Base-by-base conservation (phyloP, 768 basidiomycete species). In the Lentinus tigrinus region DNA sequence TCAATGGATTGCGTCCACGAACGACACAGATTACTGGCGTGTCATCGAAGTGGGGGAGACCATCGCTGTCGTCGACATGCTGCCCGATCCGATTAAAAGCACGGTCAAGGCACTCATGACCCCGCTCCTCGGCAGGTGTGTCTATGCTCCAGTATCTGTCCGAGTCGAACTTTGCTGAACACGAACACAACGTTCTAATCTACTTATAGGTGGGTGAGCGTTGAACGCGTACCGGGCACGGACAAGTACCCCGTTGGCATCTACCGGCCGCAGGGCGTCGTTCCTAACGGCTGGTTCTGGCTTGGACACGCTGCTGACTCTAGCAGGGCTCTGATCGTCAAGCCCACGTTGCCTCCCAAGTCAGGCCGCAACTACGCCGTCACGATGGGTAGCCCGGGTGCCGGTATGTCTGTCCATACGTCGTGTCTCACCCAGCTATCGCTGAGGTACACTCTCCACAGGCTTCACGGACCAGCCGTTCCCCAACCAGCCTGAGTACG, bases 1-100 rank as follows among this genome's bases (percentile, higher is more conserved):
- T 13, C 37, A n/a, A 37, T 52, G 51, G 51, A 52, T 52, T 24
- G 51, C 51, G 16, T 52, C 51, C 10, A 52, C 51, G 4, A 34
- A 40, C 23, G 23, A 52, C 5, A 39, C 51, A 23, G 37, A 40
- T 13, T 40, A 38, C 37, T 52, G 51, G 51, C 51, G 38, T 5
- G 51, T 43, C 51, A 39, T 52, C 21, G 51, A 52, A 24, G 51
- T 52, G 38, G 36, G 2, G 8, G 37, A 52, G n/a, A 36, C 38
- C 36, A 17, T 52, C 24, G 14, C 51, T 10, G 37, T 39, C 8
- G 51, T 52, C 19, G 51, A 52, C 51, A 21, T 52, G 36, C 51
- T 52, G 3, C 51, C 51, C 11, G 51, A 52, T 13, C 38, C 37
- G 21, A 17, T 37, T 14, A 38, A 19, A 36, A 13, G 19, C 40